Evolutionary conservation across 306 rosid species (phyloP), one percentile per base, ranked within the genome.

Genomic region (Trifolium subterraneum): DNA sequence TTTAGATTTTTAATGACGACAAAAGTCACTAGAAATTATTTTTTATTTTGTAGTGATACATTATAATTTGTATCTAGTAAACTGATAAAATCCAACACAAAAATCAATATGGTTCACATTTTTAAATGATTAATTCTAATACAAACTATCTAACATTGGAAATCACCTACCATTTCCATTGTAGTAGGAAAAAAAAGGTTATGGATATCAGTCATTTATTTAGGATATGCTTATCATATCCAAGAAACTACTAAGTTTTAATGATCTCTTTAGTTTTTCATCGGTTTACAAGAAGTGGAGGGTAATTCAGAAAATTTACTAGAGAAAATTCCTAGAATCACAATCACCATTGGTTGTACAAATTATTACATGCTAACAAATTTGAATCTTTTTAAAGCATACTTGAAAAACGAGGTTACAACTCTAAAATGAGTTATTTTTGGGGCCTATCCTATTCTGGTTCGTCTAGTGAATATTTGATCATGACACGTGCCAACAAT

Each of bases 381-480:
- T 23, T 1, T 50, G n/a, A 2, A 6, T 6, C 56, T 50, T 50
- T 50, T 16, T 50, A n/a, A 7, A 61, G 20, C 67, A 11, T 61
- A 33, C 22, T 12, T 31, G 67, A 61, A 1, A 18, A 61, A 31
- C 39, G 36, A 14, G 22, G 6, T 31, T 61, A 61, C 13, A 8
- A 18, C 20, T 8, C 68, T 4, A 0, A 4, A 42, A 31, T 71
- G 48, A 27, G 33, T 16, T 33, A 29, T 11, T 64, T 71, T 10
- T 54, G 20, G 29, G 63, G 69, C 2, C 29, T 50, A 7, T 29
- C 35, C 12, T 70, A 23, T 68, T 10, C 6, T 8, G 71, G 71
- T 0, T 79, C 44, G 44, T 58, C 83, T 0, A 60, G 44, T 73
- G 83, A 75, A 33, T 48, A 59, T 35, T 0, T 73, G 19, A 68